Base-by-base conservation (phyloP, 495 filamentous ascomycete species). In the Penicillium coprophilum region DNA sequence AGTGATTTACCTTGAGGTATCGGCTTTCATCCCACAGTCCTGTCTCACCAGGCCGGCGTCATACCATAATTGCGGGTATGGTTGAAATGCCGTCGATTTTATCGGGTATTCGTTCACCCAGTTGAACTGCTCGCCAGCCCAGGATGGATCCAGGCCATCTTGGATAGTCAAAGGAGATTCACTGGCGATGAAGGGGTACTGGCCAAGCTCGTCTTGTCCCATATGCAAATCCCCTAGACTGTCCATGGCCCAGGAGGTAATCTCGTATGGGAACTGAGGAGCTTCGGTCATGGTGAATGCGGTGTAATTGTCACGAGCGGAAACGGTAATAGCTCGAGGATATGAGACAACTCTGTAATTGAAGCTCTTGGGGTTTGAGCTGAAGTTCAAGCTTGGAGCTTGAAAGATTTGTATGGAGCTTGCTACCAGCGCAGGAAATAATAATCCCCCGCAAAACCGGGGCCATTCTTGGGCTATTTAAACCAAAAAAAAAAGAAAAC, bases 51-150 rank as follows among this genome's bases (percentile, higher is more conserved):
- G 52, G 34, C 58, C 59, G 9, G 56, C 56, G 21, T 48, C 50
- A 31, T 57, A 56, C 55, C 55, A 61, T 7, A 34, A 40, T 13
- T 59, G 53, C 1, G 56, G 50, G 39, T 63, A 63, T 34, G 51
- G 59, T 19, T 56, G 62, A 2, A 47, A 27, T 20, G 34, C 13
- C 19, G 12, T 34, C 8, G 48, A 5, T 17, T 62, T 59, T 2
- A 23, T 4, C 6, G 24, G 24, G 23, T 43, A 21, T 41, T 27
- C 17, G 10, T 30, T 46, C 23, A 28, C 9, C 52, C 41, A 28
- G 30, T 36, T 38, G 6, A 46, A 27, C 8, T 46, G 30, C 30
- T 54, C 52, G 6, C 12, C 23, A 9, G n/a, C 13, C 52, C 30
- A 46, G 20, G 7, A 30, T 1, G 36, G 36, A 20, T 56, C 53